Evolutionary conservation across 257 asterid genomes (phyloP), one percentile per base, ranked within the genome.

Genomic region (Solanum bulbocastanum): DNA sequence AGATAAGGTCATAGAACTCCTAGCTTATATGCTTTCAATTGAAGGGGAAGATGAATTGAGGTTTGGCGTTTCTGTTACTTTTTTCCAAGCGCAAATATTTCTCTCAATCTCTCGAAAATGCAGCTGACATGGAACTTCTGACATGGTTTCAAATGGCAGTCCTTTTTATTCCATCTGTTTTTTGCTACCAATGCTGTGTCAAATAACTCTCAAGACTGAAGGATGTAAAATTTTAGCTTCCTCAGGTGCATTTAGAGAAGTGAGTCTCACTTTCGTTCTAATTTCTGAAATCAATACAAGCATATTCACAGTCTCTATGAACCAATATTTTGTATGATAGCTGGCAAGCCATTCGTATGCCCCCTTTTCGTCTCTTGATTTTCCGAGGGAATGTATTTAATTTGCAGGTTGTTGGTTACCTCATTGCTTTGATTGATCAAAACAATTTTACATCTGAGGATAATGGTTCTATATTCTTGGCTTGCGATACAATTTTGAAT

Each of bases 141-240:
- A 49, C 49, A 62, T 86, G 86, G 30, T 65, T 89, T 25, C 37
- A 71, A 90, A 86, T 92, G 89, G 87, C 94, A 95, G 96, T 69
- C 94, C 97, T 52, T 93, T 91, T 86, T 85, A 87, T 88, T 92
- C 96, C 30, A 83, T 93, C 88, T 92, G 95, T 88, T 97, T 97
- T 90, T 92, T 96, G 94, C 98, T 96, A 88, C 99, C 99, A 14
- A 88, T 95, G 94, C 91, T 97, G 91, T 96, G 98, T 90, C 99
- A 97, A 93, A 90, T 94, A 82, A 97, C 99, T 68, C 93, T 94
- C 95, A 35, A 71, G 83, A 73, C 88, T 83, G 95, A 92, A 58
- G 98, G 96, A 83, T 96, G 98, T 89, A 84, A 90, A 89, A 84
- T 89, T 66, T 90, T 96, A 56, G 93, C 93, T 82, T 93, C 96